Evolutionary conservation across 164 flowering plant genomes (phyloP), one percentile per base, ranked within the genome.

Genomic region (Berberis thunbergii): DNA sequence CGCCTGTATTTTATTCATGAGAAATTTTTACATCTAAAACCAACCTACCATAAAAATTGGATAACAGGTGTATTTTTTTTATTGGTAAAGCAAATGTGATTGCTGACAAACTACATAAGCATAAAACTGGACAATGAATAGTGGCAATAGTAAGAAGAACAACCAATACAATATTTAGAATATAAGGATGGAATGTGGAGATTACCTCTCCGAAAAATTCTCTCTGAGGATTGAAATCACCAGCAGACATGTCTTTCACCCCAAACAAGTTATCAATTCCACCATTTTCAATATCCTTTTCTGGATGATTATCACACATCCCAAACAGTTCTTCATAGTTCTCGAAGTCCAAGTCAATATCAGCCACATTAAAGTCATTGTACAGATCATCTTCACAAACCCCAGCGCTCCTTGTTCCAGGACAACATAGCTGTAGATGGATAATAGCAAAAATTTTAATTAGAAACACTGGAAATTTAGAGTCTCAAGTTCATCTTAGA

Each of bases 321-420:
- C 90, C 93, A 78, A 94, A 91, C 12, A 91, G 80, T 71, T 88
- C 95, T 60, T 91, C 97, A 70, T 88, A 94, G 74, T 83, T 89
- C 70, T 94, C 97, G 63, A 88, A 71, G 74, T 67, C 78, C 69
- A 90, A 52, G 74, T 88, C 97, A 66, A 81, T 74, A 73, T 87
- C 98, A 78, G 77, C 89, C 85, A 86, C 79, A 65, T 76, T 71
- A 65, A 87, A 78, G 61, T 85, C 89, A 26, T 79, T 86, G 78
- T 77, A 91, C 1, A 86, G 71, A 70, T 76, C 87, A 71, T 78
- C 85, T 61, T 79, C 86, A 73, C 67, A 72, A n/a, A 64, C 42
- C 53, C 57, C 84, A 68, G 73, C 70, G 61, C 69, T 78, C 71
- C 80, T 81, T 48, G 75, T 64, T 59, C 73, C 82, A 66, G 79